phyloP scores from a whole-genome alignment of 2,329 filamentous ascomycete species.

The Myriosclerotinia scirpicola region DNA sequence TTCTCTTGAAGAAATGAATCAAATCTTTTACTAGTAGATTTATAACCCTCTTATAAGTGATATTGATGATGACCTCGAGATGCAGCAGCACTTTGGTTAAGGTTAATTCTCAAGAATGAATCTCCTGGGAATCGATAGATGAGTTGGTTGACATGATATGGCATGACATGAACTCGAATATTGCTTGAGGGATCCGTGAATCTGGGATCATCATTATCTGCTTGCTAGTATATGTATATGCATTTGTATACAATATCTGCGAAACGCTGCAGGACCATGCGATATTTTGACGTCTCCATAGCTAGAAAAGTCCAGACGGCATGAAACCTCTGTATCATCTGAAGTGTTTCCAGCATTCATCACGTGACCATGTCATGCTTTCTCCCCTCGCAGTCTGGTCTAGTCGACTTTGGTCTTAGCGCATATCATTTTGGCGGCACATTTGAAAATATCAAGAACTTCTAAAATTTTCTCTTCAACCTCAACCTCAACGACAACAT shows the following conservation, averaged over 20 bases:
- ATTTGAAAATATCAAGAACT: constrained; percentile 17
- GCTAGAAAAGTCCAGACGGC: not conserved
- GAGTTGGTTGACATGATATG: not conserved
- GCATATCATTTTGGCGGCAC: not conserved
- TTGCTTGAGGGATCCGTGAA: not conserved
- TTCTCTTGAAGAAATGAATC: not conserved
- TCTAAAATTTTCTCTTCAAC: not conserved
- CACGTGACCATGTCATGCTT: not conserved
- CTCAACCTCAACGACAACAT: constrained; percentile 21
- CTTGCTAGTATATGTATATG: not conserved
- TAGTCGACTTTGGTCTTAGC: constrained; percentile 3
- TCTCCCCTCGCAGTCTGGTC: accelerated
- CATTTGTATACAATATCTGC: not conserved
- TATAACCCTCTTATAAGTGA: not conserved
- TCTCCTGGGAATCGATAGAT: not conserved
- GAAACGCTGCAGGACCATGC: not conserved
- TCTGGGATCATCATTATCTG: not conserved
- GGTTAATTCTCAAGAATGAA: not conserved
- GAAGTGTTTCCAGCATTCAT: not conserved
- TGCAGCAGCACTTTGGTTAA: not conserved
- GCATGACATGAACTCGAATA: not conserved
- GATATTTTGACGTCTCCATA: not conserved
- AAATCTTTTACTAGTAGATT: not conserved
- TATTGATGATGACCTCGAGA: not conserved
- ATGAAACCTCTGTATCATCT: constrained; percentile 3